phyloP scores from a whole-genome alignment of 1,284 basidiomycete species.

The Tilletia caries region DNA sequence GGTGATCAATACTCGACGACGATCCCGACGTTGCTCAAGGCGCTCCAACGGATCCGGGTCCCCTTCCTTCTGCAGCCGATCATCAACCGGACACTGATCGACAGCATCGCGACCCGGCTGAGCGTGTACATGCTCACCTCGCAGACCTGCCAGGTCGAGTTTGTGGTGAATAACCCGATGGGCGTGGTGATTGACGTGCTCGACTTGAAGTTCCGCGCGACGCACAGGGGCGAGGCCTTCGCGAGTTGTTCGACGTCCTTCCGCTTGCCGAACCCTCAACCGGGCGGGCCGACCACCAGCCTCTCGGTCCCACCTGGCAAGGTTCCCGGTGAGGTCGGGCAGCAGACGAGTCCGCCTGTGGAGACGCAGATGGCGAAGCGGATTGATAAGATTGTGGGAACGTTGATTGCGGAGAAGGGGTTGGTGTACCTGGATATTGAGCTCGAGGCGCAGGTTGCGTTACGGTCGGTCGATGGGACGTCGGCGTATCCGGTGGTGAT shows the following conservation, averaged over 20 bases:
- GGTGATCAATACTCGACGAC: constrained; percentile 37
- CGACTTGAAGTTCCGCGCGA: constrained; percentile 35
- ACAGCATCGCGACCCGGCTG: constrained; percentile 37
- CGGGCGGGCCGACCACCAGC: constrained; percentile 15
- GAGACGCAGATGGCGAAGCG: constrained; percentile 31
- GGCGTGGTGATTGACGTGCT: constrained; percentile 35
- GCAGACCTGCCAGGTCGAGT: constrained; percentile 33
- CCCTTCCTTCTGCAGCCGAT: constrained; percentile 38
- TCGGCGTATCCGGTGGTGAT: not conserved
- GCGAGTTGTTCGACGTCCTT: constrained; percentile 28
- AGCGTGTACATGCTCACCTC: constrained; percentile 38
- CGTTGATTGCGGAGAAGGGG: constrained; percentile 38
- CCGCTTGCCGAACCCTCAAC: too few relatives aligned
- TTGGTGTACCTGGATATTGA: constrained; percentile 38
- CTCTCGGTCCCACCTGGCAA: constrained; percentile 30
- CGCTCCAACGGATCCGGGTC: constrained; percentile 30
- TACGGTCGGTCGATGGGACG: constrained; percentile 11
- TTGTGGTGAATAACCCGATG: constrained; percentile 40
- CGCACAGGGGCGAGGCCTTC: constrained; percentile 34
- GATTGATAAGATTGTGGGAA: constrained; percentile 34
- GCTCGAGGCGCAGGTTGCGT: constrained; percentile 30
- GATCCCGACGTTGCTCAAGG: constrained; percentile 28
- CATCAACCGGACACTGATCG: constrained; percentile 36
- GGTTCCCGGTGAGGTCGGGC: constrained; percentile 4
- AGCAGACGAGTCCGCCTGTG: constrained; percentile 24